phyloP scores from a whole-genome alignment of 2,329 filamentous ascomycete species.

The Exserohilum rostratum region DNA sequence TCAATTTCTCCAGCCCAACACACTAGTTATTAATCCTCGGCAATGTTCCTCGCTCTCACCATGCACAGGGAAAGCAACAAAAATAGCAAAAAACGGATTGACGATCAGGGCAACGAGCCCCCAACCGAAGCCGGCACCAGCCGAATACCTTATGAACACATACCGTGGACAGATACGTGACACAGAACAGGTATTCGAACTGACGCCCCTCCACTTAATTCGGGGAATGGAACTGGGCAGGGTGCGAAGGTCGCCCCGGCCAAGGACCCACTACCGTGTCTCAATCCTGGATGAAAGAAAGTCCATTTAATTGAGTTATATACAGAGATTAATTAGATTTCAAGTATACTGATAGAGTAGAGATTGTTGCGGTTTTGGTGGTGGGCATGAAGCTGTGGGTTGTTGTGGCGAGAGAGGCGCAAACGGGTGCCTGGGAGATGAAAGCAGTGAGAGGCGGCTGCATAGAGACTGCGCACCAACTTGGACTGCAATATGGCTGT shows the following conservation, averaged over 20 bases:
- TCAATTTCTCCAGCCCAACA: background rate
- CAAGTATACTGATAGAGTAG: too few species aligned
- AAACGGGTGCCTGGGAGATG: background rate
- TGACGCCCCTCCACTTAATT: background rate
- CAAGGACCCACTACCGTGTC: background rate
- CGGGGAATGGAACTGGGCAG: background rate
- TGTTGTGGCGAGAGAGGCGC: background rate
- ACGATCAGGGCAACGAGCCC: background rate
- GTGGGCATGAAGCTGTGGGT: background rate
- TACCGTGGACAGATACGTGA: background rate
- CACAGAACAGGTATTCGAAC: background rate
- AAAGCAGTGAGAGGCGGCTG: background rate
- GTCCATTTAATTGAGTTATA: background rate
- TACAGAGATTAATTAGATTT: background rate
- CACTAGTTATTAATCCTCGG: background rate
- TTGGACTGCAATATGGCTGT: background rate
- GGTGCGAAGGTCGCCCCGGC: background rate
- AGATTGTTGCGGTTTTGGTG: background rate
- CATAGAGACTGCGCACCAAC: background rate
- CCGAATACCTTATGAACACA: background rate
- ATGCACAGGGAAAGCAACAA: background rate
- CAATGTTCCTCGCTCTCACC: background rate
- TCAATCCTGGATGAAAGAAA: background rate
- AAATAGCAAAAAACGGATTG: background rate
- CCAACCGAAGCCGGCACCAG: too few species aligned